phyloP scores from a whole-genome alignment of 2,329 filamentous ascomycete genomes.

The Neoarthrinium moseri region DNA sequence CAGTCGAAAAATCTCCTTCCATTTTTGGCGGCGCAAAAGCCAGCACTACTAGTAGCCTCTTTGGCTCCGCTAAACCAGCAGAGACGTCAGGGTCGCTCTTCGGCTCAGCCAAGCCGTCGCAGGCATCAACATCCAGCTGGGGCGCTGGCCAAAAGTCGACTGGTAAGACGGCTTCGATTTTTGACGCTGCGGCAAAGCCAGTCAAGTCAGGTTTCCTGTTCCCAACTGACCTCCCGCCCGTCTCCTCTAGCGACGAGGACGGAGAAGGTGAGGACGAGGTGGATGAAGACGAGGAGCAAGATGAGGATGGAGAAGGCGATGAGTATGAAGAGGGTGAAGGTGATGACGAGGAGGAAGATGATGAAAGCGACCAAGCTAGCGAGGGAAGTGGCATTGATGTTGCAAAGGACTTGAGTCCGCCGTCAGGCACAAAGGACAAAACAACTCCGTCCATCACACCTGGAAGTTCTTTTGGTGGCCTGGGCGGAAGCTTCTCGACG shows the following conservation, averaged over 20 bases:
- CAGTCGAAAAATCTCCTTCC: conserved; percentile 16
- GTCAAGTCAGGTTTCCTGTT: conserved; percentile 25
- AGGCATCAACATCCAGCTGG: too few relatives aligned
- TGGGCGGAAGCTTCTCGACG: conserved; percentile 45
- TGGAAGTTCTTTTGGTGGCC: conserved; percentile 55
- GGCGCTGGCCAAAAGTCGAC: neutral
- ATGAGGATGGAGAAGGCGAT: conserved; percentile 36
- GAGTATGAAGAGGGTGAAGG: conserved; percentile 43
- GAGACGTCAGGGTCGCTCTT: neutral
- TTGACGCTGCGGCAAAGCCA: conserved; percentile 4
- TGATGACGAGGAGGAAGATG: conserved; percentile 45
- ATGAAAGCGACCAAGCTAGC: conserved; percentile 42
- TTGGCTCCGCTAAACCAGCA: neutral
- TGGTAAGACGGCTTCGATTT: conserved; percentile 7
- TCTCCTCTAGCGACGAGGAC: conserved; percentile 36
- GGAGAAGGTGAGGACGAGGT: conserved; percentile 38
- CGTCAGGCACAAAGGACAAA: conserved; percentile 39
- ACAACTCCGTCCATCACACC: conserved; percentile 51
- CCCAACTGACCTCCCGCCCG: conserved; percentile 25
- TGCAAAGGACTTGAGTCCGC: conserved; percentile 60
- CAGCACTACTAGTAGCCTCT: too few relatives aligned
- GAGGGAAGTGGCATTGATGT: conserved; percentile 65
- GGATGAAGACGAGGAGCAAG: conserved; percentile 36
- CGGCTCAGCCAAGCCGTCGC: neutral
- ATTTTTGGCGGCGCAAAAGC: conserved; percentile 14